Base-by-base conservation (phyloP, 805 yeast genomes). In the Hanseniaspora occidentalis region DNA sequence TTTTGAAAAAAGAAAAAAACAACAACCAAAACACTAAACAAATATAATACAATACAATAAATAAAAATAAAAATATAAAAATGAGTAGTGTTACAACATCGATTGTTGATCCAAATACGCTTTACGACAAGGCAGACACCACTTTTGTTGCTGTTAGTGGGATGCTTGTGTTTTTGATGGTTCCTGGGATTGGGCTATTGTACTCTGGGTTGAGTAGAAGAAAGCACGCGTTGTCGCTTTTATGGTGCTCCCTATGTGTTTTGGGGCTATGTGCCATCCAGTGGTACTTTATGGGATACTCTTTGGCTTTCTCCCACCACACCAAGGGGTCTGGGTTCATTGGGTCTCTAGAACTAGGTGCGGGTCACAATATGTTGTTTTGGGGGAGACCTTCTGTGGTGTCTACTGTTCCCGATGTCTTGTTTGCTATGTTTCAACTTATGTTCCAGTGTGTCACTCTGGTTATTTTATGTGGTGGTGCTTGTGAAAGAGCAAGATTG, bases 241-340 rank as follows among this genome's bases (percentile, higher is more conserved):
- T 92, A 39, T 92, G 96, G 96, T 92, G 95, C 19, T 79, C 95
- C 6, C 65, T 92, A 57, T 86, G 85, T 83, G 85, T 94, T 17
- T 77, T 77, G 17, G 78, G 92, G 50, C 66, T 89, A 24, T 77
- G 86, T 6, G 64, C 82, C 1, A 85, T 92, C 73, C 96, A 92
- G 61, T 89, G 98, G 97, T 92, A 86, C 64, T 88, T 86, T 68
- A 86, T 96, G 96, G 98, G 97, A 47, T 89, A 83, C 63, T 84
- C 96, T 11, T 70, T 92, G 43, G 79, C 85, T 16, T 89, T 89
- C 58, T 70, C 89, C 20, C 84, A 79, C 56, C 64, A 69, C 43
- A 77, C 75, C 13, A 57, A 58, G 36, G 72, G 75, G 36, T 71
- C 84, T 11, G 70, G 66, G 16, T 82, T 86, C 62, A 68, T 85